These are phyloP conservation scores for Aureobasidium sp. DNA, from an alignment of 2,329 filamentous ascomycete species.

Conservation along the genomic window DNA sequence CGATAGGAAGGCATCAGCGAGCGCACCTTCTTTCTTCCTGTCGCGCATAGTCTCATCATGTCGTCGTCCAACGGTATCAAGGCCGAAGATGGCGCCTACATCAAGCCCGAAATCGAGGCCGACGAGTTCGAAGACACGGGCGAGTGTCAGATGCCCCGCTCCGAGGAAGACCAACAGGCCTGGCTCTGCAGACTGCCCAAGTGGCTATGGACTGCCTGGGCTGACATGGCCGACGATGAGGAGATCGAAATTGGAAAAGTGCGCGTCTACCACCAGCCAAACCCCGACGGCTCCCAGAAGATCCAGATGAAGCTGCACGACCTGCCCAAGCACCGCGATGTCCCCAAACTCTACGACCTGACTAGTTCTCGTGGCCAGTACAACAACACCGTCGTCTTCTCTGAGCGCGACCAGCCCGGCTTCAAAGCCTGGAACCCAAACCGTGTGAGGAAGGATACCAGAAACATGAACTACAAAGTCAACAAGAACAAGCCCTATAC, in stretches of 20 bases:
- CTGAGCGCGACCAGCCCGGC: constrained; percentile 83
- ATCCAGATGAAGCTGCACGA: constrained; percentile 58
- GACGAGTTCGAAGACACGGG: constrained; percentile 39
- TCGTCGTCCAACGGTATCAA: constrained; percentile 36
- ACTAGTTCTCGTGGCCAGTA: constrained; percentile 61
- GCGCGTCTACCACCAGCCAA: constrained; percentile 34
- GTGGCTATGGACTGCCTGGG: constrained; percentile 75
- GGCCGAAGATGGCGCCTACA: constrained; percentile 30
- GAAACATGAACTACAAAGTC: constrained; percentile 18
- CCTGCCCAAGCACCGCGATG: constrained; percentile 58
- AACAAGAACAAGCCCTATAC: constrained; percentile 25
- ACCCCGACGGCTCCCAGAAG: constrained; percentile 17
- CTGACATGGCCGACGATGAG: constrained; percentile 66
- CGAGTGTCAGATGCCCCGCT: constrained; percentile 28
- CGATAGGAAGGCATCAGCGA: not conserved
- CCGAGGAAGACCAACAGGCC: constrained; percentile 19
- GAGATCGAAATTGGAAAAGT: constrained; percentile 77
- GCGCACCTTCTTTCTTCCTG: not conserved
- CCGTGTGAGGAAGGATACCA: constrained; percentile 17
- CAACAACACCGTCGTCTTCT: constrained; percentile 85
- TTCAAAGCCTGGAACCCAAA: constrained; percentile 41
- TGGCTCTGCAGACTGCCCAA: constrained; percentile 75
- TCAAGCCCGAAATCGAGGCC: constrained; percentile 33
- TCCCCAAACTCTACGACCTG: constrained; percentile 86
- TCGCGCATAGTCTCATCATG: constrained; percentile 8